Evolutionary conservation across 768 basidiomycete genomes (phyloP), one percentile per base, ranked within the genome.

Genomic region (Boletus rex-veris): DNA sequence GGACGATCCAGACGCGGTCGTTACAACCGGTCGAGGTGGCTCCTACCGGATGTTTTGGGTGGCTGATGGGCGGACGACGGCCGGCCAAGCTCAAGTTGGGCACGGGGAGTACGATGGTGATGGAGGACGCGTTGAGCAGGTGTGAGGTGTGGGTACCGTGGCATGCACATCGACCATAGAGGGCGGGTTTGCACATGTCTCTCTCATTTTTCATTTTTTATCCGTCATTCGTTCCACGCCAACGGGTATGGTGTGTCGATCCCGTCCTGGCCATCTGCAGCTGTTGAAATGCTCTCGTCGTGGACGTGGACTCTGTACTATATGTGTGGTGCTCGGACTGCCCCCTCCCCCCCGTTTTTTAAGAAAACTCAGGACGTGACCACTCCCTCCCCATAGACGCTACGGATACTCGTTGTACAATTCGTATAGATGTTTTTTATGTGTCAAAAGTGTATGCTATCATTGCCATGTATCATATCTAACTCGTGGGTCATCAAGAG

Each of bases 11-110:
- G 51, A 69, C 59, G 33, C 58, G 65, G 4, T 30, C 66, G 45
- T 38, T 67, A 2, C 59, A 64, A 15, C 65, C 65, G 10, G 50
- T 69, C 28, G 61, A 68, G 3, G 47, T 59, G 1, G 40, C 30
- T 10, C 54, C 62, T 3, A 28, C 41, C 1, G 65, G 65, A 15
- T 69, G 65, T 31, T 64, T 67, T 50, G n/a, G 37, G 1, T 61
- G 64, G 62, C 24, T 66, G 11, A 36, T 26, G 2, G 58, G 55
- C 16, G 38, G 50, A 12, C 46, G 38, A 45, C 64, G 56, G 11
- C 7, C 48, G 0, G 21, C 42, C 47, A 65, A 50, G 14, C 1
- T 55, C 47, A 65, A 48, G 14, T 1, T 54, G 31, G 30, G 15
- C 46, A 15, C 26, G 10, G 28, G 28, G 28, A 28, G 21, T 8